Evolutionary conservation across 108 stramenopile genomes (phyloP).

Genomic region (Fistulifera solaris): DNA sequence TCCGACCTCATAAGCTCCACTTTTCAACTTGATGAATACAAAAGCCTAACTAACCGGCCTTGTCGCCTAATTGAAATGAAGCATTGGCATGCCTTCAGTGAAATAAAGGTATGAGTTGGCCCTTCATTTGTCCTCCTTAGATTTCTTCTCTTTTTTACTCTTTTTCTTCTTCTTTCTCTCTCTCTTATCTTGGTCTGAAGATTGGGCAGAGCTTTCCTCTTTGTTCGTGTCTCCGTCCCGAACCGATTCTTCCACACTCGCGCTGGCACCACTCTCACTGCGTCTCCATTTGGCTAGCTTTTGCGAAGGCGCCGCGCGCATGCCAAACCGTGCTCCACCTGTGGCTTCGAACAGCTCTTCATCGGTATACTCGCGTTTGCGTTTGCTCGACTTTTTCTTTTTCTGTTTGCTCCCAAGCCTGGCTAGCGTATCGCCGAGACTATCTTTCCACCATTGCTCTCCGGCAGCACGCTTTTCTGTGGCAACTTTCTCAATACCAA

Average conservation of each 20-base stretch:
- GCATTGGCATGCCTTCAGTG: too few species aligned
- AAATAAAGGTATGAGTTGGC: too few species aligned
- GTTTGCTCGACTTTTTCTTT: constrained; percentile 1
- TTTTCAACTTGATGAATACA: too few species aligned
- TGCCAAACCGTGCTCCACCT: constrained; percentile 77
- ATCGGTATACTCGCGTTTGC: constrained; percentile 46
- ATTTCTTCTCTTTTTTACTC: constrained; percentile 28
- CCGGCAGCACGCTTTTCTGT: constrained; percentile 12
- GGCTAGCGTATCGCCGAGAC: constrained; percentile 66
- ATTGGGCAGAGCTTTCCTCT: constrained; percentile 6
- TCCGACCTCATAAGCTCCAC: too few species aligned
- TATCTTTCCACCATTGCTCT: constrained; percentile 80
- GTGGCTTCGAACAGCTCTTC: constrained; percentile 87
- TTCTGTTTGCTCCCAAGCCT: constrained; percentile 33
- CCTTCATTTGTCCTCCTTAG: constrained; percentile 1
- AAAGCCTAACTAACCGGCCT: too few species aligned
- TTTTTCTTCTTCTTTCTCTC: constrained; percentile 29
- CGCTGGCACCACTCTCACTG: constrained; percentile 49
- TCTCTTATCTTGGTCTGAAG: constrained; percentile 12
- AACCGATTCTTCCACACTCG: constrained; percentile 30
- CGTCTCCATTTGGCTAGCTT: constrained; percentile 78
- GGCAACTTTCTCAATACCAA: constrained; percentile 38
- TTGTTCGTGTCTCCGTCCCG: constrained; percentile 7
- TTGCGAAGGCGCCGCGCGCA: constrained; percentile 60
- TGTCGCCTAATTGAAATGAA: too few species aligned